Evolutionary conservation across 306 rosid species (phyloP), one percentile per base, ranked within the genome.

Genomic region (Myrica gale): DNA sequence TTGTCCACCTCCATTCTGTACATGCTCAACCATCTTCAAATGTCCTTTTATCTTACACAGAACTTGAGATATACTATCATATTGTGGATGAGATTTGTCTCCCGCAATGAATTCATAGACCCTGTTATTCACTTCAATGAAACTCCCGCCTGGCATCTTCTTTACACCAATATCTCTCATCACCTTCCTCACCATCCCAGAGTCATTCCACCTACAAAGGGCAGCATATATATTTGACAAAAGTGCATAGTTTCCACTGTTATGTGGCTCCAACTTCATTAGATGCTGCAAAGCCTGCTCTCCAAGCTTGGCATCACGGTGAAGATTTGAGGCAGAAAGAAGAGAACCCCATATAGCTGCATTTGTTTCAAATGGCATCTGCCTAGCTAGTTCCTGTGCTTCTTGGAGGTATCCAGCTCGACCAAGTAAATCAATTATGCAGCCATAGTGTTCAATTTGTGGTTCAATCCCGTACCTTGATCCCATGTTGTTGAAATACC

Each of bases 121-220:
- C 52, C 63, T 79, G 70, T 76, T 85, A 51, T 82, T 82, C 53
- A 87, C 82, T 85, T 85, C 89, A 77, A 85, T 87, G 55, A 78
- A 85, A 71, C 87, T 85, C 52, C 89, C 82, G 15, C 88, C 88
- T 3, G 84, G 85, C 76, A 82, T 88, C 87, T 87, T 87, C 17
- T 73, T 23, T 26, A 77, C 73, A 66, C 87, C 87, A 32, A 65
- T 60, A 48, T 82, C 79, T 80, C 80, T 85, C 85, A 82, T 87
- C 76, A 55, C 76, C 23, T 83, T 80, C 63, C 88, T 76, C 26
- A 82, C 80, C 69, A 65, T 17, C 9, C 79, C 87, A 1, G 79
- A 77, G 46, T 50, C 47, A 5, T 73, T 52, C 88, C 88, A 84
- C 61, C 75, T 84, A 72, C 87, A 85, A 5, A 81, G 51, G 5